Conservation (phyloP, 2,329 filamentous ascomycete genomes). For the Epichloe uncinata region DNA sequence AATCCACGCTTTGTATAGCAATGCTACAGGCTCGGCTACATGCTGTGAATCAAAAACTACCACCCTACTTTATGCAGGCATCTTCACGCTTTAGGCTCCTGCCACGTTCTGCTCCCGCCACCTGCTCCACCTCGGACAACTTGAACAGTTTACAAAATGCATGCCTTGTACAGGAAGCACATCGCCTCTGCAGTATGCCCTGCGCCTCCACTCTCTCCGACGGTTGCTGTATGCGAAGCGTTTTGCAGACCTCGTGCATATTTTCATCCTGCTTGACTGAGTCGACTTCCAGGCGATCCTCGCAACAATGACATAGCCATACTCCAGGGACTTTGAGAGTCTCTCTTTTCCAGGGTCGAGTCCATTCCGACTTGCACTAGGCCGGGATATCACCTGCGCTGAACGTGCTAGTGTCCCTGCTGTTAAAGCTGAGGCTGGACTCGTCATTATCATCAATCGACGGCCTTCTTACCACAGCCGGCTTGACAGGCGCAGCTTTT, state of each 20-base stretch:
- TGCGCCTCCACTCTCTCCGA: constrained; percentile 4
- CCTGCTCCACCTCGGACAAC: neutral
- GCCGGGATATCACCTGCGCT: neutral
- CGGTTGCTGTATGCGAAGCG: constrained; percentile 5
- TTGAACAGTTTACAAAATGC: constrained; percentile 7
- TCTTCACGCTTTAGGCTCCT: neutral
- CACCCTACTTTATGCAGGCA: neutral
- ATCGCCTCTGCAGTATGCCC: constrained; percentile 6
- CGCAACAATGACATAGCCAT: constrained; percentile 11
- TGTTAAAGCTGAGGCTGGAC: neutral
- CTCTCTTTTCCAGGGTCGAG: constrained; percentile 1
- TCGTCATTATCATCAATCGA: neutral
- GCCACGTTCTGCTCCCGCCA: neutral
- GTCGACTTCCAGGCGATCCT: constrained; percentile 2
- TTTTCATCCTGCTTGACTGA: neutral
- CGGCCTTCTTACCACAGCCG: neutral
- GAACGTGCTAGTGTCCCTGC: neutral
- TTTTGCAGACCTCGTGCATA: neutral
- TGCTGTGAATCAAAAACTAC: neutral
- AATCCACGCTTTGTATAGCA: neutral
- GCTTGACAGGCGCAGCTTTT: neutral
- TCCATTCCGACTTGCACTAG: neutral
- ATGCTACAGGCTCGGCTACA: neutral
- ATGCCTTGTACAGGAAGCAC: constrained; percentile 5
- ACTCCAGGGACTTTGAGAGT: constrained; percentile 1